Evolutionary conservation across 441 rosid species (phyloP).

Genomic region (Pelargonium fulgidum): DNA sequence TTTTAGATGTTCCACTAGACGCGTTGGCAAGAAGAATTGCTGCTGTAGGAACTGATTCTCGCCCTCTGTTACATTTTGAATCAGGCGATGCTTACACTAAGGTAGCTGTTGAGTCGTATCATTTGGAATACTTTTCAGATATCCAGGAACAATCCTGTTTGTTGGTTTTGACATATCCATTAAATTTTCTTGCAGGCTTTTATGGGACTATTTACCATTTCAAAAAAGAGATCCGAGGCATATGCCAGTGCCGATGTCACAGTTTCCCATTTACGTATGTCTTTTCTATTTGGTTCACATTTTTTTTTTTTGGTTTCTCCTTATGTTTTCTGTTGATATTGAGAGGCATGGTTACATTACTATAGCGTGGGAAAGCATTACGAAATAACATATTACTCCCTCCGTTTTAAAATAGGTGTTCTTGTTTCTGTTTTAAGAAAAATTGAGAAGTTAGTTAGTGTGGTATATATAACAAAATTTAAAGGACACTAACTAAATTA

Average conservation of each 20-base stretch:
- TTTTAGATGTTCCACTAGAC: constrained; percentile 38
- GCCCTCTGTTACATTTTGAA: constrained; percentile 31
- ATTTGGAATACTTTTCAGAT: not conserved
- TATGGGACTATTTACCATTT: constrained; percentile 31
- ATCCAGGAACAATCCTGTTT: not conserved
- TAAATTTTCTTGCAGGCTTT: constrained; percentile 29
- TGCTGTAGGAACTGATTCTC: constrained; percentile 39
- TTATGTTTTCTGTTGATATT: not conserved
- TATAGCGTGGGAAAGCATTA: not conserved
- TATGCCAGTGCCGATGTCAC: constrained; percentile 39
- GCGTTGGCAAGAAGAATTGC: constrained; percentile 45
- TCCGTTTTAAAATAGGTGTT: no score
- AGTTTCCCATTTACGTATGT: constrained; percentile 32
- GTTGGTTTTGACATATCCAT: not conserved
- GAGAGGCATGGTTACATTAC: not conserved
- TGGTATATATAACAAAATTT: no score
- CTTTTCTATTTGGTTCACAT: not conserved
- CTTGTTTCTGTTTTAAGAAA: no score
- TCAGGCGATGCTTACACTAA: constrained; percentile 38
- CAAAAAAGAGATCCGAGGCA: constrained; percentile 31
- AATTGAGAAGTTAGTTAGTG: no score
- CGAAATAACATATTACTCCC: no score
- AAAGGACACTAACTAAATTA: no score
- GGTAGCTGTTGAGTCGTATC: constrained; percentile 18
- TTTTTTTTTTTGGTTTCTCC: not conserved